Percentiles rank a stretch among this genome's conserved stretches.
Evolutionary conservation across 2,329 filamentous ascomycete species (phyloP).

Genomic region (Drechmeria coniospora): DNA sequence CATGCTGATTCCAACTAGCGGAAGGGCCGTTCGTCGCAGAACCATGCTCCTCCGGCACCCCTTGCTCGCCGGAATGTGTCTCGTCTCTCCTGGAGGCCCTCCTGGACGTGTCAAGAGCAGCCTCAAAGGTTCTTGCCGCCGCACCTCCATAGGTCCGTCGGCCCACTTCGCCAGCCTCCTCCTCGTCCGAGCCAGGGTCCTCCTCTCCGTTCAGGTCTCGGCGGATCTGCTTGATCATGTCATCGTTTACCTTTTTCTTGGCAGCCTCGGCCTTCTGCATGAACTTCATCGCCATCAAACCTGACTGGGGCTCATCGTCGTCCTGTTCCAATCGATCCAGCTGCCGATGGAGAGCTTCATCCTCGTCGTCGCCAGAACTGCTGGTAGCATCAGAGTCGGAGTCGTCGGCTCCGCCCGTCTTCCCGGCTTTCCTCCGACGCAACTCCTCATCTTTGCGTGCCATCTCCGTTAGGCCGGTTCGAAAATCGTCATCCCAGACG

Average conservation of each 20-base stretch:
- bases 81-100: constrained; percentile 14
- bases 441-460: constrained; percentile 71
- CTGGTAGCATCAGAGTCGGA: constrained; percentile 38
- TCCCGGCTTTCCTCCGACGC: constrained; percentile 63
- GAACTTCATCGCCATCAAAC: constrained; percentile 75
- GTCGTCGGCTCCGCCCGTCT: constrained; percentile 26
- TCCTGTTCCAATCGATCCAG: constrained; percentile 27
- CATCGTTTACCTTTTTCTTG: constrained; percentile 66
- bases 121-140: constrained; percentile 15
- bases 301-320: constrained; percentile 42
- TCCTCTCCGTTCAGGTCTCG: constrained; percentile 53
- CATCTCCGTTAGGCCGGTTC: constrained; percentile 64
- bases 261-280: constrained; percentile 81
- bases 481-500: constrained; percentile 79
- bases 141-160: constrained; percentile 51
- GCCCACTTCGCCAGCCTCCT: constrained; percentile 45
- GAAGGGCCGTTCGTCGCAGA: background rate
- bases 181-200: constrained; percentile 33
- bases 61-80: constrained; percentile 12
- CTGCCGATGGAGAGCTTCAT: constrained; percentile 32
- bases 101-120: constrained; percentile 14
- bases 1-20: background rate
- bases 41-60: constrained; percentile 1
- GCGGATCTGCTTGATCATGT: constrained; percentile 52
- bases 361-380: constrained; percentile 43